Base-by-base conservation (phyloP, 345 rosid species). In the Syzygium aqueum region DNA sequence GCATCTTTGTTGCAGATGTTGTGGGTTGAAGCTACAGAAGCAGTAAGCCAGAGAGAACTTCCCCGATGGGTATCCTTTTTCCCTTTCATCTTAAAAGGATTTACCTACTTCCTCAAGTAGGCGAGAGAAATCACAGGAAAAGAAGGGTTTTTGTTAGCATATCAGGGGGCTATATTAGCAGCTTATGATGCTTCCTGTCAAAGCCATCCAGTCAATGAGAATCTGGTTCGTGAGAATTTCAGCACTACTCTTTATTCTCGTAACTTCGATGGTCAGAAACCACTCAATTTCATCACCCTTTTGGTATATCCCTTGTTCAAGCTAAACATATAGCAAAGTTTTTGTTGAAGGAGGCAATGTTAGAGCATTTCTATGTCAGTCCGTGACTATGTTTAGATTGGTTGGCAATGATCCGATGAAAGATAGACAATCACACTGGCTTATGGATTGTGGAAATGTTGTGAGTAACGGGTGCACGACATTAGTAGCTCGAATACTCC, bases 1-100 rank as follows among this genome's bases (percentile, higher is more conserved):
- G 94, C 91, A 90, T 94, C 85, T 94, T 94, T 27, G 87, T 95
- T 86, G 96, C 92, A 51, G 96, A 95, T 51, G 88, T 93, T 86
- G 89, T 77, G 49, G 89, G 88, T 65, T 88, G 77, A 87, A 84
- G 73, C 87, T 40, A 85, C 61, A 63, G 89, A 87, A 52, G 86
- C 54, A 65, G 80, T 0, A 73, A 73, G 49, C 80, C 0, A 5
- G 80, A 73, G 80, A 73, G 80, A 73, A 17, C 27, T 73, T 73
- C 80, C 27, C 80, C 33, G 37, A 17, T 73, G 80, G 80, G 7
- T 37, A 1, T 37, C 0, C 49, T 37, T 73, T 67, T 67, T 17
- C 8, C 23, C 49, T 17, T 33, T 73, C 37, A 9, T 73, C 25
- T 27, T 14, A 61, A 61, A 61, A 73, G 80, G 37, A 33, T 33